These are phyloP conservation scores for Citrus sinensis DNA, from an alignment of 345 rosid genomes.

Conservation along the genomic window DNA sequence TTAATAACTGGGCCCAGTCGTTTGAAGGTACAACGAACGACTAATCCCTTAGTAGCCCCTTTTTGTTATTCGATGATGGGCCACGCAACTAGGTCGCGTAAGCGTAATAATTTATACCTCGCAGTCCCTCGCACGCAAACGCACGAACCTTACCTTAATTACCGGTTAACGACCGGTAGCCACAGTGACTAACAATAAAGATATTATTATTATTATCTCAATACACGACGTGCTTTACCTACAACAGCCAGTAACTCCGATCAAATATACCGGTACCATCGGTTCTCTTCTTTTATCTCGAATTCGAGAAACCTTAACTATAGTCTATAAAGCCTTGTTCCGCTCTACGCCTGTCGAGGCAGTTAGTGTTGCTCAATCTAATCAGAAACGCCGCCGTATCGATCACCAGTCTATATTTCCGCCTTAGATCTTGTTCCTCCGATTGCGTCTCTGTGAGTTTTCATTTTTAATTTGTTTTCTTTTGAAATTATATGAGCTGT, in stretches of 20 bases:
- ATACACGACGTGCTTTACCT: constrained; percentile 23
- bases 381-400: constrained; percentile 12
- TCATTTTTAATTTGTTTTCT: not conserved
- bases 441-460: constrained; percentile 14
- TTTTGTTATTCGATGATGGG: not conserved
- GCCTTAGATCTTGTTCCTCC: constrained; percentile 30
- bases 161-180: not conserved
- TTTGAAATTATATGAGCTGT: constrained; percentile 1
- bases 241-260: constrained; percentile 35
- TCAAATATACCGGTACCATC: constrained; percentile 28
- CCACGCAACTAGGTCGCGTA: constrained; percentile 1
- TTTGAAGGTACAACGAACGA: too few species aligned
- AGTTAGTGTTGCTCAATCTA: constrained; percentile 19
- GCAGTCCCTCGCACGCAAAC: constrained; percentile 1
- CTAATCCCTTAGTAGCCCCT: not conserved
- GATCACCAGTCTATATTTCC: not conserved
- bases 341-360: constrained; percentile 4
- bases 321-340: not conserved
- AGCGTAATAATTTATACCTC: not conserved
- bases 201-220: constrained; percentile 3
- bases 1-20: too few species aligned
- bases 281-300: constrained; percentile 16
- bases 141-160: constrained; percentile 2
- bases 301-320: not conserved
- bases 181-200: not conserved